phyloP scores from a whole-genome alignment of 2,329 filamentous ascomycete species.

The Fusarium xyrophilum region DNA sequence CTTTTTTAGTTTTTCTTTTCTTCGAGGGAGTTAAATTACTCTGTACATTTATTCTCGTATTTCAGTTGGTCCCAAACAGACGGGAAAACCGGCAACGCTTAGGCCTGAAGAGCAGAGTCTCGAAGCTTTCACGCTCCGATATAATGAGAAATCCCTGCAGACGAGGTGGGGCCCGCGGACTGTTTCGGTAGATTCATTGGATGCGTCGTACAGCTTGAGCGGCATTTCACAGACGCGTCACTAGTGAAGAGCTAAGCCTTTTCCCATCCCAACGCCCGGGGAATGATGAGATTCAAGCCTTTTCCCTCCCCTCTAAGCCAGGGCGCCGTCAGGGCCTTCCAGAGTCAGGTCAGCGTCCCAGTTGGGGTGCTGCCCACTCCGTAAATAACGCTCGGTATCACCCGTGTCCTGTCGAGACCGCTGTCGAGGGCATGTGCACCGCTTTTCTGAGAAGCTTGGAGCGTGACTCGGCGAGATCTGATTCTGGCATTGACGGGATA shows the following conservation, averaged over 20 bases:
- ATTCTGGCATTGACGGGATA: not conserved
- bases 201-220: not conserved
- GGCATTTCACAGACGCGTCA: not conserved
- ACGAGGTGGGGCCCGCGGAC: not conserved
- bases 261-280: not conserved
- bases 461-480: not conserved
- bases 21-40: not conserved
- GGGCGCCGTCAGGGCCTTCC: not conserved
- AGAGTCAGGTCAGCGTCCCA: not conserved
- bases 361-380: not conserved
- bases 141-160: not conserved
- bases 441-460: not conserved
- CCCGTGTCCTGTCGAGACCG: not conserved
- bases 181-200: not conserved
- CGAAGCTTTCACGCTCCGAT: not conserved
- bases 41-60: not conserved
- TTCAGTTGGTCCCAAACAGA: not conserved
- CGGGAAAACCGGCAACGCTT: slow-evolving; percentile 2
- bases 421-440: not conserved
- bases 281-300: not conserved
- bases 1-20: not conserved
- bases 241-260: not conserved
- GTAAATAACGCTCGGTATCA: not conserved
- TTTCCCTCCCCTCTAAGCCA: not conserved
- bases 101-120: not conserved